Conservation (phyloP, 2,329 filamentous ascomycete species). For the Fusarium sp. region DNA sequence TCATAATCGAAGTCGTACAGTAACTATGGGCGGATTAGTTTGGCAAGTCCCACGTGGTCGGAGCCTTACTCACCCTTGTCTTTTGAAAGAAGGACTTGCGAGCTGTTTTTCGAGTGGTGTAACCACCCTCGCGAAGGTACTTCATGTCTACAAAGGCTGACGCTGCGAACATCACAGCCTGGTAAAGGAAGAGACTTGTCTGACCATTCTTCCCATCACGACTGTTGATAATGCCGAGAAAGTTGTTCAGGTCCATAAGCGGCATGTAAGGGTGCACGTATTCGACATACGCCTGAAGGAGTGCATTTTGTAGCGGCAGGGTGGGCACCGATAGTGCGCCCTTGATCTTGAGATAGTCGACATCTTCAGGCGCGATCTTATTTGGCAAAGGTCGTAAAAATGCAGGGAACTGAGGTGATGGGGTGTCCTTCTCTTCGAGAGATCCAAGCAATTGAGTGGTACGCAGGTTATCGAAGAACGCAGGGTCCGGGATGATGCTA, state of each 20-base stretch:
- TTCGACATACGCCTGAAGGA: conserved; percentile 84
- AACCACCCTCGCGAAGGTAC: conserved; percentile 79
- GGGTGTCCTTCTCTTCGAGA: conserved; percentile 57
- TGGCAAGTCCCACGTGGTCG: background rate
- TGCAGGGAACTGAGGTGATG: conserved; percentile 59
- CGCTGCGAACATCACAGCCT: conserved; percentile 93
- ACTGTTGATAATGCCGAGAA: conserved; percentile 68
- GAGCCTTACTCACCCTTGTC: conserved; percentile 71
- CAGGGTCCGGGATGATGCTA: conserved; percentile 46
- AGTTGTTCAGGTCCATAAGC: conserved; percentile 74
- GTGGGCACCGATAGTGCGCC: conserved; percentile 83
- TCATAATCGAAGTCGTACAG: conserved; percentile 98
- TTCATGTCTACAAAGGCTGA: conserved; percentile 88
- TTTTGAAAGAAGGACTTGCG: conserved; percentile 90
- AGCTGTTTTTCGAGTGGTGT: conserved; percentile 79
- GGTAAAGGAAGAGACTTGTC: conserved; percentile 87
- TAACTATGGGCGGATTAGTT: conserved; percentile 58
- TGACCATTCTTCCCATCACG: conserved; percentile 75
- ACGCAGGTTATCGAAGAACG: conserved; percentile 51
- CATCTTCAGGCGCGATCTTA: conserved; percentile 81
- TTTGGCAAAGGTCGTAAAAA: conserved; percentile 84
- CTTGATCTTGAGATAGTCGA: conserved; percentile 84
- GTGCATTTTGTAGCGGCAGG: conserved; percentile 75
- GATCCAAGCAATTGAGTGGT: conserved; percentile 56
- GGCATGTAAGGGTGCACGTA: conserved; percentile 97